phyloP scores from a whole-genome alignment of 73 alveolate genomes.

The Symbiodinium natans region DNA sequence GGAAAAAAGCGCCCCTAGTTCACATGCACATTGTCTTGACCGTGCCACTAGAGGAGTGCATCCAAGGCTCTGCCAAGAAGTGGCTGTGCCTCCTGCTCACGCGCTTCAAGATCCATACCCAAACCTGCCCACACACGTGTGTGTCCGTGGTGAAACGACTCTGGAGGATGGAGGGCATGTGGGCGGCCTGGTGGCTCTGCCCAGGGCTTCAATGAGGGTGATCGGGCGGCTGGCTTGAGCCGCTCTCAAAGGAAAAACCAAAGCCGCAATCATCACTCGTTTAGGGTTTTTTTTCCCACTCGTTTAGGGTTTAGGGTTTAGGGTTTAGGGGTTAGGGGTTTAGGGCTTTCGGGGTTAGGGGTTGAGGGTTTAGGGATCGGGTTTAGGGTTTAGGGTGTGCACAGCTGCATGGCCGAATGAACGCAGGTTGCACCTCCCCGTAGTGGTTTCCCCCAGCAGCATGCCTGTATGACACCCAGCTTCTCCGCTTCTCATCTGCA shows the following conservation, averaged over 20 bases:
- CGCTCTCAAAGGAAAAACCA: neutral
- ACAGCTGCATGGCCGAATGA: neutral
- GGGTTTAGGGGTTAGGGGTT: no score
- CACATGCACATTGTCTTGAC: neutral
- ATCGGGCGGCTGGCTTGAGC: conserved; percentile 13
- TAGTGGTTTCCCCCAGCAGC: neutral
- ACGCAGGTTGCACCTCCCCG: no score
- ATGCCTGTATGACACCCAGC: conserved; percentile 79
- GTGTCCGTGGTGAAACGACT: no score
- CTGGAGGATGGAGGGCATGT: no score
- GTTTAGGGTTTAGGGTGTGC: neutral
- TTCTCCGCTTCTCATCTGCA: conserved; percentile 47
- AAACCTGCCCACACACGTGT: neutral
- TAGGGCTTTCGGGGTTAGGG: neutral
- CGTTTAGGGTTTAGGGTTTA: no score
- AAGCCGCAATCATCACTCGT: no score
- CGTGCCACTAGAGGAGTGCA: neutral
- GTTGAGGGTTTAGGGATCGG: neutral
- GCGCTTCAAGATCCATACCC: conserved; percentile 85
- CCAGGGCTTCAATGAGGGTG: neutral
- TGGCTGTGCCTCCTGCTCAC: conserved; percentile 75
- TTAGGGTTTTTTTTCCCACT: no score
- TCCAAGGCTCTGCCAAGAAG: conserved; percentile 70
- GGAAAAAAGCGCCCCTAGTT: no score
- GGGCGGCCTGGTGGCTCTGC: neutral